Evolutionary conservation across 2,329 filamentous ascomycete genomes (phyloP).

Genomic region (Fusarium luffae): DNA sequence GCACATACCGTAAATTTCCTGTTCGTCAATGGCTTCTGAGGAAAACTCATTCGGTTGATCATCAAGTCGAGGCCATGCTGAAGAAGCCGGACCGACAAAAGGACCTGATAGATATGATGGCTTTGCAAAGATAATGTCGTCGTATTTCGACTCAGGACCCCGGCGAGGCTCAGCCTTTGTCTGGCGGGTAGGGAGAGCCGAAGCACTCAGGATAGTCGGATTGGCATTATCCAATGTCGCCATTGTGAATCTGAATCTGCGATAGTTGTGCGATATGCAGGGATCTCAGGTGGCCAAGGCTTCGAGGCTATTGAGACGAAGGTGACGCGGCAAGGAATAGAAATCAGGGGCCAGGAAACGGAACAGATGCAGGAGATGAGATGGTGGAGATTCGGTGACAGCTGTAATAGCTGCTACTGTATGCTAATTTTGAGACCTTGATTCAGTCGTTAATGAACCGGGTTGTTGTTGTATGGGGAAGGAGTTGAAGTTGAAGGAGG

Average conservation of each 20-base stretch:
- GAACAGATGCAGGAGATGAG: conserved; percentile 24
- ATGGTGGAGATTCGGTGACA: conserved; percentile 36
- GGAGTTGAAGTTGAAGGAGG: conserved; percentile 31
- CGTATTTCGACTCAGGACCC: conserved; percentile 60
- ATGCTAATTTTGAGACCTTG: conserved; percentile 27
- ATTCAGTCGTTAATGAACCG: conserved; percentile 30
- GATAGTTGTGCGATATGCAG: conserved; percentile 22
- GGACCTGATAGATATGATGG: conserved; percentile 57
- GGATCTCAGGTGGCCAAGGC: conserved; percentile 22
- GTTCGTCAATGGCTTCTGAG: conserved; percentile 90
- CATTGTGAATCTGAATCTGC: conserved; percentile 30
- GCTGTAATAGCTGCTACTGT: conserved; percentile 22
- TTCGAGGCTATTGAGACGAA: conserved; percentile 19
- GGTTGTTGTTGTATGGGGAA: conserved; percentile 32
- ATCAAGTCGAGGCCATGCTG: conserved; percentile 49
- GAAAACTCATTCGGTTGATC: conserved; percentile 67
- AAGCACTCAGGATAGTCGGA: conserved; percentile 88
- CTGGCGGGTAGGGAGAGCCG: conserved; percentile 85
- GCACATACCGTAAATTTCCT: conserved; percentile 90
- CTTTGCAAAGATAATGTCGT: conserved; percentile 59
- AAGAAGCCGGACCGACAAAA: conserved; percentile 52
- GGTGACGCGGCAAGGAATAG: conserved; percentile 16
- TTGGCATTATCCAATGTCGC: conserved; percentile 78
- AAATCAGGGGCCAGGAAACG: neutral
- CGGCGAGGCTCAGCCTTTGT: conserved; percentile 59